Conservation (phyloP, 768 basidiomycete genomes). For the Punctularia strigosozonata region DNA sequence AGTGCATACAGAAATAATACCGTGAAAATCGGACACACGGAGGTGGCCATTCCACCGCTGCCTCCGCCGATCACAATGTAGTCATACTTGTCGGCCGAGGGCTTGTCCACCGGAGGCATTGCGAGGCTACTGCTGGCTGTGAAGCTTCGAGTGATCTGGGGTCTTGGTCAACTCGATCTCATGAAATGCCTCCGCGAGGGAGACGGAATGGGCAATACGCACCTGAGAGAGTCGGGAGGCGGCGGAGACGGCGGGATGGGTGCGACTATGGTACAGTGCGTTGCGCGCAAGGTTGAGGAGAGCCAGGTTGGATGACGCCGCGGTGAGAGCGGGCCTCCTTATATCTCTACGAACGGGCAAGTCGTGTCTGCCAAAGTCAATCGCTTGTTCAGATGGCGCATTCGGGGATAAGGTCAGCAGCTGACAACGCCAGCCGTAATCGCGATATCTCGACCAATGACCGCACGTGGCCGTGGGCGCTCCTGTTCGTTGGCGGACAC, state of each 20-base stretch:
- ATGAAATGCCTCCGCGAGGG: neutral
- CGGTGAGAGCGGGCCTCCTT: no score
- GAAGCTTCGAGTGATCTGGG: slow-evolving; percentile 6
- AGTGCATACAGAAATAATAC: neutral
- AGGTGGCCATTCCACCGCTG: slow-evolving; percentile 20
- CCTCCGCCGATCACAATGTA: slow-evolving; percentile 33
- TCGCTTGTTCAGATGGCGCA: no score
- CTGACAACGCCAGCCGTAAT: no score
- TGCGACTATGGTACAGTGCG: no score
- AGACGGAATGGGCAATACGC: neutral
- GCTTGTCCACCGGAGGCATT: slow-evolving; percentile 13
- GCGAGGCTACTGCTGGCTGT: slow-evolving; percentile 4
- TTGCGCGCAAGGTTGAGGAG: no score
- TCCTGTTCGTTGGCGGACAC: no score
- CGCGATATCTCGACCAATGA: no score
- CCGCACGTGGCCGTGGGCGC: no score
- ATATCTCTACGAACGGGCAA: no score
- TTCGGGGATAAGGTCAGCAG: no score
- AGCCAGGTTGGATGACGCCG: neutral
- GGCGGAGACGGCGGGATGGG: no score
- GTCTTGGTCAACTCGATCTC: neutral
- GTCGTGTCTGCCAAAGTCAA: no score
- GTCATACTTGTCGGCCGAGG: slow-evolving; percentile 15
- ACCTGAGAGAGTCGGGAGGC: neutral
- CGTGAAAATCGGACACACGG: slow-evolving; percentile 10